Evolutionary conservation across 192 early-diverging fungal genomes (phyloP), one percentile per base, ranked within the genome.

Genomic region (Rhizophagus prolifer): DNA sequence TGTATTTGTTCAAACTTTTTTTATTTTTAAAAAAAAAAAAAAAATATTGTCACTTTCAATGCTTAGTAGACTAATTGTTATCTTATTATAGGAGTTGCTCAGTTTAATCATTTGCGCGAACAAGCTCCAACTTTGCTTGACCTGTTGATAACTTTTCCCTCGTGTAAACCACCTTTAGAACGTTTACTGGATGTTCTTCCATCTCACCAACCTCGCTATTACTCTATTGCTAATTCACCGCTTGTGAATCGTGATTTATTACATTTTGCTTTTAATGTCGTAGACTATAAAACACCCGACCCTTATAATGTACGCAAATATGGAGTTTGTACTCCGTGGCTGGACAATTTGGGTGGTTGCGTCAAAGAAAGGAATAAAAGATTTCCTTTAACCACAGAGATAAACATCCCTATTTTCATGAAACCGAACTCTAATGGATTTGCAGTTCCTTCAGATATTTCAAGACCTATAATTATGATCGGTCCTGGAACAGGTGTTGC

Each of bases 401-500:
- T 74, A 12, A 76, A 58, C 25, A 78, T 91, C 28, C 79, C 87
- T 14, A 84, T 94, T 19, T 89, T 88, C 78, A 72, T 86, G 65
- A 87, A 87, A 13, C 83, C 82, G 3, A 91, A 91, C 54, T 67
- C 82, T 59, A 86, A 86, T 60, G 85, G 78, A 7, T 98, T 97
- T 86, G 82, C 80, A 7, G 84, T 96, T 73, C 93, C 93, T 28
- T 69, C 74, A 10, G 84, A 89, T 46, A 82, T 85, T 19, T 73
- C 75, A 16, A 86, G 81, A 19, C 93, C 95, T 1, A 81, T 98
- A 9, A 83, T 98, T 25, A 88, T 98, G 90, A 89, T 97, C 36
- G 94, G 93, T 2, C 94, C 96, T 2, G 97, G 96, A 47, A 97
- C 97, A 1, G 97, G 97, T 23, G 89, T 99, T n/a, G 93, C 96